Evolutionary conservation across 192 early-diverging fungal genomes (phyloP).

Genomic region (Backusella parvicylindrica): DNA sequence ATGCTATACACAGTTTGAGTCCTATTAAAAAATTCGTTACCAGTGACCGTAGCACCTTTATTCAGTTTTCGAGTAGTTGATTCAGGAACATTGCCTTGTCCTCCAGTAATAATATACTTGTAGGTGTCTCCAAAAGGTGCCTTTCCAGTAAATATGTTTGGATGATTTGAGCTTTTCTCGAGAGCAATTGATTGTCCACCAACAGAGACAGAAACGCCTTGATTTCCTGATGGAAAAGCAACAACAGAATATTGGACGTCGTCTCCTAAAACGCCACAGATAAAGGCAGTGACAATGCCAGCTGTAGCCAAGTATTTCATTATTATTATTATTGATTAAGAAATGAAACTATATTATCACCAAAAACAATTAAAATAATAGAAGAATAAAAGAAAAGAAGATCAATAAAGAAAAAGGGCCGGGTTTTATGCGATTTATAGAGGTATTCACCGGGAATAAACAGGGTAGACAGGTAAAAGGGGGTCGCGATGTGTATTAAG

Average conservation of each 20-base stretch:
- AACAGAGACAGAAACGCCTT: constrained; percentile 29
- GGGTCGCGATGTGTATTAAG: neutral
- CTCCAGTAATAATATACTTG: constrained; percentile 24
- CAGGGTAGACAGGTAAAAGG: neutral
- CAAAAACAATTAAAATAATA: neutral
- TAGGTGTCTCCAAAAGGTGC: constrained; percentile 29
- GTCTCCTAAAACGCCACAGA: constrained; percentile 5
- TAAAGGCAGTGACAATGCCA: constrained; percentile 4
- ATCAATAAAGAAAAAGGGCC: neutral
- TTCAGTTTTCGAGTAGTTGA: constrained; percentile 16
- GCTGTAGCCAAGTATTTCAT: constrained; percentile 22
- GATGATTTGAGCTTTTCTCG: neutral
- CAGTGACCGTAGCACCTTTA: constrained; percentile 27
- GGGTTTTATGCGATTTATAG: neutral
- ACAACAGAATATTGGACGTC: constrained; percentile 37
- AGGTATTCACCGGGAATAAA: neutral
- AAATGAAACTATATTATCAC: neutral
- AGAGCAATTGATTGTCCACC: constrained; percentile 22
- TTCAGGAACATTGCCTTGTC: constrained; percentile 15
- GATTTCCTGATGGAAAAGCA: constrained; percentile 22
- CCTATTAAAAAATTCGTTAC: constrained; percentile 50
- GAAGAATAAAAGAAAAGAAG: neutral
- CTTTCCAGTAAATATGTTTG: constrained; percentile 24
- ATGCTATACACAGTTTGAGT: constrained; percentile 33
- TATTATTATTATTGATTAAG: neutral